These are phyloP conservation scores for Claviceps pazoutovae DNA, from an alignment of 2,329 filamentous ascomycete species.

Conservation along the genomic window DNA sequence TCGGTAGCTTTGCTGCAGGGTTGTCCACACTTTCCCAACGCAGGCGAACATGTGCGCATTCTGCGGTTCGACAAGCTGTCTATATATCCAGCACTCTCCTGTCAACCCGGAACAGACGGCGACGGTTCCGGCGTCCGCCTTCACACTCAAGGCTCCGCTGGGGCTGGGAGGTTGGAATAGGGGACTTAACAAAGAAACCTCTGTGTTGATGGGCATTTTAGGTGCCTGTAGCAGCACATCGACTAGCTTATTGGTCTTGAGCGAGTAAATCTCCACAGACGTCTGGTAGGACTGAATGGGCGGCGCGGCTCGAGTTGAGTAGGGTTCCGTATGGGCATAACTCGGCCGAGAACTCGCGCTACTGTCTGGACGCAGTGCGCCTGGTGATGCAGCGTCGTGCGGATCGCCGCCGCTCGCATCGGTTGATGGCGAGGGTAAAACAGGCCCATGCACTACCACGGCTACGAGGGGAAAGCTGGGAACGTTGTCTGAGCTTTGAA, in stretches of 20 bases:
- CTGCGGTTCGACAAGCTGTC: constrained; percentile 30
- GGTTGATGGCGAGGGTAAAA: constrained; percentile 30
- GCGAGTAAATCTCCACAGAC: constrained; percentile 75
- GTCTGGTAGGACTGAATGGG: constrained; percentile 61
- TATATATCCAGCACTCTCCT: constrained; percentile 75
- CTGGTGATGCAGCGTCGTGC: constrained; percentile 23
- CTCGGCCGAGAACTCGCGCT: constrained; percentile 28
- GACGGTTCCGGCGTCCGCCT: constrained; percentile 57
- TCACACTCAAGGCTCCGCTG: constrained; percentile 58
- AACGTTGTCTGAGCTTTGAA: constrained; percentile 40
- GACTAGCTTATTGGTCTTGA: constrained; percentile 59
- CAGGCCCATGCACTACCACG: constrained; percentile 66
- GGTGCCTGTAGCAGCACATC: constrained; percentile 61
- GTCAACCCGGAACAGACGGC: constrained; percentile 67
- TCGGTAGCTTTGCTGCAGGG: constrained; percentile 49
- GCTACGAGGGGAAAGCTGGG: constrained; percentile 66
- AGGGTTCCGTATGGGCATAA: constrained; percentile 23
- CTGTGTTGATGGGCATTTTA: constrained; percentile 41
- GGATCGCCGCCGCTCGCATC: constrained; percentile 22
- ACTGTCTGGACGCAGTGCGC: constrained; percentile 23
- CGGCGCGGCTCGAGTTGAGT: constrained; percentile 20
- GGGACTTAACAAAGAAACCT: constrained; percentile 42
- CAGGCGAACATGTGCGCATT: constrained; percentile 44
- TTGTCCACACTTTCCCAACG: constrained; percentile 85
- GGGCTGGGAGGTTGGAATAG: constrained; percentile 56